phyloP scores from a whole-genome alignment of 1,284 basidiomycete species.

The Leucoagaricus sp. region DNA sequence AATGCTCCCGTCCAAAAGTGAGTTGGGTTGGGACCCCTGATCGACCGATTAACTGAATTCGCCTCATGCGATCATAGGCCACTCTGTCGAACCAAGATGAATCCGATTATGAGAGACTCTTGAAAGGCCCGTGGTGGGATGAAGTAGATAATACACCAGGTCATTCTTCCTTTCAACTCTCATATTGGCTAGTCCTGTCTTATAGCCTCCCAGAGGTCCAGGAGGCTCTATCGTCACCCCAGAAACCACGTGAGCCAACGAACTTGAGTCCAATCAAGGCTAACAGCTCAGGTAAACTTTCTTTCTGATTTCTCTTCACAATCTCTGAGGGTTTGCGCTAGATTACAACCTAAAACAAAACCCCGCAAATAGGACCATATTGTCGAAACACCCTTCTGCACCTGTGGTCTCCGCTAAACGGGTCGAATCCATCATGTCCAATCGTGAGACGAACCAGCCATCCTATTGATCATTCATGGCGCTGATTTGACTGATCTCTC shows the following conservation, averaged over 20 bases:
- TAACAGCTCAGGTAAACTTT: too few relatives aligned
- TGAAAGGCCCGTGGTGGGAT: not conserved
- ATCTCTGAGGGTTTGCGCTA: not conserved
- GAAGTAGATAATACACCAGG: not conserved
- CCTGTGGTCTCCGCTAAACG: not conserved
- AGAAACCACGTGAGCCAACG: not conserved
- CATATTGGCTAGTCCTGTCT: not conserved
- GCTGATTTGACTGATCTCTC: not conserved
- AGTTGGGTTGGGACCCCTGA: not conserved
- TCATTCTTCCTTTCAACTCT: not conserved
- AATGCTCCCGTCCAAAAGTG: not conserved
- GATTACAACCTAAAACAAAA: not conserved
- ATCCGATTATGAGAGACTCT: not conserved
- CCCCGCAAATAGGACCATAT: not conserved
- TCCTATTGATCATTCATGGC: not conserved
- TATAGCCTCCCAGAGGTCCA: not conserved
- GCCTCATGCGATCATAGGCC: too few relatives aligned
- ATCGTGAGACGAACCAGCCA: not conserved
- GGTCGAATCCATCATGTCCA: slow-evolving; percentile 3
- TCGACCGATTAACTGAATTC: not conserved
- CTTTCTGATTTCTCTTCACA: not conserved
- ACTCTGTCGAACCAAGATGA: not conserved
- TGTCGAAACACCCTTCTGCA: not conserved
- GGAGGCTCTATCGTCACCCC: not conserved
- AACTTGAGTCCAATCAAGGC: not conserved